Base-by-base conservation (phyloP, 2,329 filamentous ascomycete species). In the Aspergillus ustus region DNA sequence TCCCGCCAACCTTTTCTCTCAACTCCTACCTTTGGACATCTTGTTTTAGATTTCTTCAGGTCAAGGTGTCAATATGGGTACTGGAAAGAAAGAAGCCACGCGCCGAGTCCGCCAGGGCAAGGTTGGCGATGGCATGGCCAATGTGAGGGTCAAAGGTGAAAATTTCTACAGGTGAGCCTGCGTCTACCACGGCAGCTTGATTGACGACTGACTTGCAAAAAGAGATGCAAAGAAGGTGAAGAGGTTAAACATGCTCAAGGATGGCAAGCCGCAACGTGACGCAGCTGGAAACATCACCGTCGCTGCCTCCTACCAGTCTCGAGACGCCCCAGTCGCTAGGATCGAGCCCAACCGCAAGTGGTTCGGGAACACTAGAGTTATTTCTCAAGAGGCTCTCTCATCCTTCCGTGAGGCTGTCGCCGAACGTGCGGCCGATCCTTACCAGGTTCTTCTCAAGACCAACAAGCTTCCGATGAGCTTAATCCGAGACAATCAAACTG, bases 381-480 rank as follows among this genome's bases (percentile, higher is more conserved):
- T 97, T 72, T 92, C 91, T 1, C 94, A 97, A 75, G 92, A 96
- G 75, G 91, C 92, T 3, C 84, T 98, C 65, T 87, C 86, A 49
- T 88, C 91, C 2, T 99, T 99, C 80, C 89, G 95, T 64, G 90
- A 93, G 63, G 95, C 95, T 28, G 94, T 99, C 79, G 91, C 91
- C 46, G 93, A 96, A 78, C 91, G 93, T 78, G 89, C 91, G 56
- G 89, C 89, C 19, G 93, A 99, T 73, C 95, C 95, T 0, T 97
- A 97, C 78, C 90, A 91, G 63, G 95, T 97, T 63, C 86, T 98
- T n/a, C 84, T 99, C 66, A 97, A 97, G 82, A 91, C 91, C 68
- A 98, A 98, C 80, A 98, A 98, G 82, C 85, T 99, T 52, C 95
- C 95, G 45, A 94, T 99, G 92, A 94, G 89, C 69, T 81, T 99